These are phyloP conservation scores for Tylopilus felleus DNA, from an alignment of 768 basidiomycete genomes.

Conservation along the genomic window DNA sequence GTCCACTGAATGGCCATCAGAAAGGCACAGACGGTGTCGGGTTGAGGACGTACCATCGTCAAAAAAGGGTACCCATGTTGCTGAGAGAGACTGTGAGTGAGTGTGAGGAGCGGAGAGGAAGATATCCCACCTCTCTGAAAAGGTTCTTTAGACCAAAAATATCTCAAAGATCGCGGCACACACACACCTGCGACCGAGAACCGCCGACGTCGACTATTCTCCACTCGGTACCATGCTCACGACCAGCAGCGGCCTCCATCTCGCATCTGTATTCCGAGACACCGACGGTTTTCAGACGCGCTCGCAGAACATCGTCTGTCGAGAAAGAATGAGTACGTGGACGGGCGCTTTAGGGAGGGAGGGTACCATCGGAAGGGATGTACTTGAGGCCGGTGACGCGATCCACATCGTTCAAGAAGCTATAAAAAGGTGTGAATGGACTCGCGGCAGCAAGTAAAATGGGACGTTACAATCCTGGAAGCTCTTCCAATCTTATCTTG, in stretches of 20 bases:
- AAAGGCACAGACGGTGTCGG: not conserved
- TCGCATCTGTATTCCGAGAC: constrained; percentile 81
- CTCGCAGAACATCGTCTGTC: constrained; percentile 49
- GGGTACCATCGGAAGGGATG: constrained; percentile 45
- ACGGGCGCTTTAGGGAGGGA: not conserved
- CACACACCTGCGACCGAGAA: constrained; percentile 47
- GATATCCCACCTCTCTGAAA: constrained; percentile 34
- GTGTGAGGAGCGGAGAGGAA: not conserved
- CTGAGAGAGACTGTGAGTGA: constrained; percentile 25
- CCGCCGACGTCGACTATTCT: constrained; percentile 55
- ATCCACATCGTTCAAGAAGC: constrained; percentile 50
- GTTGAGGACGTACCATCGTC: constrained; percentile 39
- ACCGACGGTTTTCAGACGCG: constrained; percentile 62
- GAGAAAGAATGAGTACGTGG: constrained; percentile 5
- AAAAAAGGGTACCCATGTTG: constrained; percentile 55
- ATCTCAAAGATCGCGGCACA: constrained; percentile 1
- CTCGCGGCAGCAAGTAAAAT: not conserved
- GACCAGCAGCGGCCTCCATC: constrained; percentile 60
- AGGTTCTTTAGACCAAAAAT: constrained; percentile 1
- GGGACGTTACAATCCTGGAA: constrained; percentile 44
- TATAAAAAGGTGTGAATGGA: constrained; percentile 10
- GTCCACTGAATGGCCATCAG: constrained; percentile 22
- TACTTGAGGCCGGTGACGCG: constrained; percentile 45
- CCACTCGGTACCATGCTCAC: constrained; percentile 52
- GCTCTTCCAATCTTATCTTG: constrained; percentile 49